Percentiles rank a stretch among this genome's conserved stretches.
Evolutionary conservation across 306 rosid species (phyloP).

Genomic region (Gastrolobium bilobum): DNA sequence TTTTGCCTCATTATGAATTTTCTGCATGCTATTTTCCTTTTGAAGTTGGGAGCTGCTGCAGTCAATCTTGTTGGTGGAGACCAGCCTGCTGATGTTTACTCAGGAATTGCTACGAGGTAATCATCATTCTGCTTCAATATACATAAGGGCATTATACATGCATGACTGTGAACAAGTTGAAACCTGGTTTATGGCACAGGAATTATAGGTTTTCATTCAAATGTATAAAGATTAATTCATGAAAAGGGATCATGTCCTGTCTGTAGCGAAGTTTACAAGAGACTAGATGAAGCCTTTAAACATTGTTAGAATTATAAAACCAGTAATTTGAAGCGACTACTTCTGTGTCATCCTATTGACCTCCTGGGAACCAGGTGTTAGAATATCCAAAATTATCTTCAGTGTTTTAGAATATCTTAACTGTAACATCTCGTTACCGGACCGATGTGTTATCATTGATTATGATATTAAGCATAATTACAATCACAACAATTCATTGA

Average conservation of each 20-base stretch:
- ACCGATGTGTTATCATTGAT: too few species aligned
- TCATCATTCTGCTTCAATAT: conserved; percentile 16
- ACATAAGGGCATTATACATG: background rate
- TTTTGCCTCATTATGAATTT: conserved; percentile 15
- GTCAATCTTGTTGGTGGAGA: conserved; percentile 93
- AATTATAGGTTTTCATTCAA: conserved; percentile 7
- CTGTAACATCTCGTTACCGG: too few species aligned
- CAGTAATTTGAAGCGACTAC: background rate
- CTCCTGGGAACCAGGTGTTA: background rate
- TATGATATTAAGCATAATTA: too few species aligned
- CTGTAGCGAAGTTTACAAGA: background rate
- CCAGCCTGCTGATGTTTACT: conserved; percentile 95
- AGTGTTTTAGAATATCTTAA: background rate
- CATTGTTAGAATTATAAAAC: background rate
- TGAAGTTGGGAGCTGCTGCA: conserved; percentile 96
- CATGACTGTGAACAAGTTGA: conserved; percentile 21
- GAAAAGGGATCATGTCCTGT: background rate
- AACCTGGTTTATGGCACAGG: conserved; percentile 13
- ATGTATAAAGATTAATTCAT: background rate
- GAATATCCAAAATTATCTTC: background rate
- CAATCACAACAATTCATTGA: too few species aligned
- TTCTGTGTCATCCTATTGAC: conserved; percentile 10
- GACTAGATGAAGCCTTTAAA: background rate
- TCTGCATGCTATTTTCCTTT: conserved; percentile 37
- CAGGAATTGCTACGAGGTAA: conserved; percentile 93